Evolutionary conservation across 345 rosid species (phyloP).

Genomic region (Excoecaria cochinchinensis): DNA sequence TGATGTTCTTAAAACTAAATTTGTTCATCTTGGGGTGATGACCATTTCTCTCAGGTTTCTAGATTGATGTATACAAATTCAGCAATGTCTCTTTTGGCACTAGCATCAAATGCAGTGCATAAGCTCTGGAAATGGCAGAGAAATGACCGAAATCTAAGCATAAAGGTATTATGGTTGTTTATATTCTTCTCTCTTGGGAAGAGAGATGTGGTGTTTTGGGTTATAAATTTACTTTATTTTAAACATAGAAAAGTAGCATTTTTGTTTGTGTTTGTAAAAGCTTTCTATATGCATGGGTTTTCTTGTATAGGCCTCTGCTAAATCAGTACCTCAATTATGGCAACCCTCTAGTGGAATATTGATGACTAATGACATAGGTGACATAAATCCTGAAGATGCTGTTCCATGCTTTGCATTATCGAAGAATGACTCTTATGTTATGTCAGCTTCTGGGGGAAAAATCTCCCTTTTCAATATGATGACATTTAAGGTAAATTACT

Average conservation of each 20-base stretch:
- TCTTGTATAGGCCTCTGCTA: conserved; percentile 59
- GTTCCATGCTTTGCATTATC: conserved; percentile 83
- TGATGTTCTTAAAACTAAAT: neutral
- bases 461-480: conserved; percentile 64
- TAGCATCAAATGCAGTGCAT: conserved; percentile 82
- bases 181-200: neutral
- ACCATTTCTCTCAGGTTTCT: conserved; percentile 49
- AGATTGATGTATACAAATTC: conserved; percentile 78
- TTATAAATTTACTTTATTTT: neutral
- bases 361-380: conserved; percentile 68
- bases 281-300: conserved; percentile 15
- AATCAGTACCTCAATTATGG: conserved; percentile 65
- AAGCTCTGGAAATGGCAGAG: conserved; percentile 88
- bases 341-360: conserved; percentile 63
- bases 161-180: conserved; percentile 38
- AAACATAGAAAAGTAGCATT: conserved; percentile 2
- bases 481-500: conserved; percentile 67
- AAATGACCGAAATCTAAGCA: conserved; percentile 47
- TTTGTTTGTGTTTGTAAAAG: neutral
- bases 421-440: conserved; percentile 60
- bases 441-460: conserved; percentile 85
- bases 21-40: conserved; percentile 4
- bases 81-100: conserved; percentile 71
- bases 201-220: neutral
- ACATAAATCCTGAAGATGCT: conserved; percentile 68